Base-by-base conservation (phyloP, 345 rosid genomes). In the Hevea brasiliensis region DNA sequence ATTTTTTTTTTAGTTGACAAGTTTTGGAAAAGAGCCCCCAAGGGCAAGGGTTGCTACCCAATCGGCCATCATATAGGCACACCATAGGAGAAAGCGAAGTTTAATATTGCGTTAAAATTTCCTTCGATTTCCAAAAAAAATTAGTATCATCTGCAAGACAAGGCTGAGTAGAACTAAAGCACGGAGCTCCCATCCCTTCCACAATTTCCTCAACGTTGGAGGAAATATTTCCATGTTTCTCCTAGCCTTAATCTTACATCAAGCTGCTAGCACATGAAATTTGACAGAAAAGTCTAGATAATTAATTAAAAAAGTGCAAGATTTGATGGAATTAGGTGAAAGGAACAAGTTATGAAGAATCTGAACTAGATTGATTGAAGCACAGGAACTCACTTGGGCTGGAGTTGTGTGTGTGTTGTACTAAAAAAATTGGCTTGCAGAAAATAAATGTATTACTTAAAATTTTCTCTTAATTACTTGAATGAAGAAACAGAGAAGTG, bases 21-120 rank as follows among this genome's bases (percentile, higher is more conserved):
- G 40, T 65, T 65, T 8, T 44, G 6, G 10, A 65, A 29, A 0
- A 65, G n/a, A n/a, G n/a, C n/a, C 55, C 0, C 69, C 69, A 15
- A 65, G 37, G 32, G 69, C 53, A 45, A 50, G 29, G 8, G 69
- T 65, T 6, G 69, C 69, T 24, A 17, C 53, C 51, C 55, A 48
- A 47, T 65, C 69, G 8, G 69, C 69, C 18, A 65, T 48, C 69
- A 65, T 44, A 21, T 65, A 45, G 32, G 69, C 55, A 44, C 20
- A 65, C 69, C 69, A 65, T 21, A 65, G 6, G 0, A 65, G 35
- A 44, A 65, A 0, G 26, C 63, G 41, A 59, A 59, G 7, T 40
- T 40, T 5, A 6, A 14, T 32, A 1, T 4, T 26, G 18, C 9
- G 26, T 7, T 7, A 26, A 59, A 11, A 27, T 15, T 59, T 59